Base-by-base conservation (phyloP, 2,329 filamentous ascomycete species). In the Aspergillus glaucus region DNA sequence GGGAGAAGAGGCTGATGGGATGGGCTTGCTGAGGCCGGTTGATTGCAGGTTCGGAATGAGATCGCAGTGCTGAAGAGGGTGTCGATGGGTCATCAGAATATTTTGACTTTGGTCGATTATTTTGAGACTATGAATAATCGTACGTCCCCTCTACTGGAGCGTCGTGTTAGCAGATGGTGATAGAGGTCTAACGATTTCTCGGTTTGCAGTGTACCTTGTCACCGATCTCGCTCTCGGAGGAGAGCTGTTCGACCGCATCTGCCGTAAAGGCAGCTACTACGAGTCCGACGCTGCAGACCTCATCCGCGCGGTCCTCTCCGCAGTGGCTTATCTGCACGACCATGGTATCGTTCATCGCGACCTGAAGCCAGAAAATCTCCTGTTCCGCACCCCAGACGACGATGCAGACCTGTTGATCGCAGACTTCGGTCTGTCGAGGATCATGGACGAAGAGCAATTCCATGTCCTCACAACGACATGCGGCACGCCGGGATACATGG, bases 41-140 rank as follows among this genome's bases (percentile, higher is more conserved):
- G 24, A 15, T 36, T 43, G 48, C 50, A 95, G 89, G 88, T 95
- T 50, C 87, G 93, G 54, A 98, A 98, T 68, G 93, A 98, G 74
- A 98, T 98, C 62, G 92, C 93, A 6, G 90, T 98, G 22, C 79
- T 98, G 58, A 97, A 97, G 72, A 86, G 86, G 64, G 92, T 98
- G n/a, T 97, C 92, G 1, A 95, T 98, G 88, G 93, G 93, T 48
- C 92, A 98, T 73, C 88, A 93, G 70, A 98, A 98, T 67, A 97
- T 98, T 67, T 76, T 98, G 53, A 98, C 93, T 1, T 79, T 98
- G 50, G 93, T 97, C 62, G 93, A 98, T 75, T 98, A 97, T 73
- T 98, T 98, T 66, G 93, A 98, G 75, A 98, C 93, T 6, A 95
- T 96, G 88, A 97, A 98, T 75, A 98, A 98, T 72, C 80, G 82